Conservation (phyloP, 495 filamentous ascomycete genomes). For the Clohesyomyces aquaticus region DNA sequence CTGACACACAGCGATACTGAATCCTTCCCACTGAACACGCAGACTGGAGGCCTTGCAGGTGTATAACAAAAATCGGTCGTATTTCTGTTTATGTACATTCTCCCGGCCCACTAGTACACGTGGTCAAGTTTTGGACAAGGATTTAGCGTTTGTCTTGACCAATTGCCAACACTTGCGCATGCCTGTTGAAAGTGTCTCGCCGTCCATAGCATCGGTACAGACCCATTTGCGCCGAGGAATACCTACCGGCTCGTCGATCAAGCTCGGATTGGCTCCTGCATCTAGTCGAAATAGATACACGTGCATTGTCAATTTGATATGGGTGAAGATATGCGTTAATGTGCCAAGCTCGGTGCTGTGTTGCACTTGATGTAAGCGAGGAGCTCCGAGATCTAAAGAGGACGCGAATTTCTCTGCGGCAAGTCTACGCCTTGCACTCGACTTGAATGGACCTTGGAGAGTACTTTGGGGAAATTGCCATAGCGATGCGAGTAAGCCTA, state of each 20-base stretch:
- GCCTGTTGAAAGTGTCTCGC: slow-evolving; percentile 32
- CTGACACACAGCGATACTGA: no score
- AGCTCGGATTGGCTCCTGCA: background rate
- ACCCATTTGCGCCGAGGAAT: slow-evolving; percentile 27
- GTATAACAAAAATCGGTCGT: no score
- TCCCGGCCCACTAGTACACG: no score
- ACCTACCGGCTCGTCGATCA: background rate
- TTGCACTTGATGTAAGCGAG: slow-evolving; percentile 1
- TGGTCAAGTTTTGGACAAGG: no score
- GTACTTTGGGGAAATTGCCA: slow-evolving; percentile 35
- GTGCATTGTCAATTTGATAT: slow-evolving; percentile 34
- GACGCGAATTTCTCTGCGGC: slow-evolving; percentile 20
- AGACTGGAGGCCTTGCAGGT: no score
- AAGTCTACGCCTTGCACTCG: slow-evolving; percentile 9
- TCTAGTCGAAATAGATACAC: slow-evolving; percentile 13
- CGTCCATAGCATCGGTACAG: slow-evolving; percentile 28
- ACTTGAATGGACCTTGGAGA: slow-evolving; percentile 2
- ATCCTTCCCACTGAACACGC: no score
- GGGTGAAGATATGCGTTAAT: slow-evolving; percentile 30
- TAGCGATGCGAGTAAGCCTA: no score
- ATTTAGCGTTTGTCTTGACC: background rate
- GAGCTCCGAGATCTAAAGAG: background rate
- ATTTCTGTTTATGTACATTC: no score
- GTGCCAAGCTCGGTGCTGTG: slow-evolving; percentile 21
- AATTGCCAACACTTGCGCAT: slow-evolving; percentile 39